A percentile compares a stretch with the other conserved stretches of the same genome.
Conservation (phyloP, 495 filamentous ascomycete species). For the Trichocladium uniseriatum region DNA sequence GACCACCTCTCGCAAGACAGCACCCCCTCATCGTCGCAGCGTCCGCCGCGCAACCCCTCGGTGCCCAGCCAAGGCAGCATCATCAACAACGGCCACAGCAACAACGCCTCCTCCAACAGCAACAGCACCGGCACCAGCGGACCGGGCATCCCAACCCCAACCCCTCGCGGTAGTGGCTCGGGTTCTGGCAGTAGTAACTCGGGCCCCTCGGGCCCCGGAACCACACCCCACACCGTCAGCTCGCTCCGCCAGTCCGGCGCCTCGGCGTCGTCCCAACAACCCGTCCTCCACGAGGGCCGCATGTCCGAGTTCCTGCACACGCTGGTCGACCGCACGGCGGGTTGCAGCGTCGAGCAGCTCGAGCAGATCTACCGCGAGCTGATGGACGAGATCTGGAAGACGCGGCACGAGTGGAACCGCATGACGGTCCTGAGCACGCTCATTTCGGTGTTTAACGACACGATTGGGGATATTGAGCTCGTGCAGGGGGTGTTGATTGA, state of each 20-base stretch:
- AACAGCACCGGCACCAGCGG: background rate
- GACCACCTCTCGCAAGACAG: conserved; percentile 4
- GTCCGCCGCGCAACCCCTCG: conserved; percentile 21
- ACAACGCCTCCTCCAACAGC: conserved; percentile 1
- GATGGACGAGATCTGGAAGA: conserved; percentile 82
- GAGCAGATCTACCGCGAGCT: conserved; percentile 86
- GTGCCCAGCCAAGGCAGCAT: conserved; percentile 26
- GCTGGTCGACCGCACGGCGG: conserved; percentile 57
- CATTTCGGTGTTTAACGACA: conserved; percentile 62
- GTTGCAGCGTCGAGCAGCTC: conserved; percentile 83
- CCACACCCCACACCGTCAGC: background rate
- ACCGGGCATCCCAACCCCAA: conserved; percentile 1
- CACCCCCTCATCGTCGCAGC: conserved; percentile 29
- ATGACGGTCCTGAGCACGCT: conserved; percentile 55
- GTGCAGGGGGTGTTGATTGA: conserved; percentile 44
- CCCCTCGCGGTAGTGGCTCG: too few species aligned
- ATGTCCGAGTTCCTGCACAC: conserved; percentile 47
- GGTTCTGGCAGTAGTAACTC: too few species aligned
- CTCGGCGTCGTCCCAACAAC: conserved; percentile 32
- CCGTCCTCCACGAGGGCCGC: conserved; percentile 50
- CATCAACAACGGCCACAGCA: conserved; percentile 23
- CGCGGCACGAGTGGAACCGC: conserved; percentile 70
- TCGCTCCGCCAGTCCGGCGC: conserved; percentile 26
- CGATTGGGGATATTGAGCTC: conserved; percentile 68
- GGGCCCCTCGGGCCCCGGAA: too few species aligned